Conservation (phyloP, 2,329 filamentous ascomycete genomes). For the Xylaria sp. region DNA sequence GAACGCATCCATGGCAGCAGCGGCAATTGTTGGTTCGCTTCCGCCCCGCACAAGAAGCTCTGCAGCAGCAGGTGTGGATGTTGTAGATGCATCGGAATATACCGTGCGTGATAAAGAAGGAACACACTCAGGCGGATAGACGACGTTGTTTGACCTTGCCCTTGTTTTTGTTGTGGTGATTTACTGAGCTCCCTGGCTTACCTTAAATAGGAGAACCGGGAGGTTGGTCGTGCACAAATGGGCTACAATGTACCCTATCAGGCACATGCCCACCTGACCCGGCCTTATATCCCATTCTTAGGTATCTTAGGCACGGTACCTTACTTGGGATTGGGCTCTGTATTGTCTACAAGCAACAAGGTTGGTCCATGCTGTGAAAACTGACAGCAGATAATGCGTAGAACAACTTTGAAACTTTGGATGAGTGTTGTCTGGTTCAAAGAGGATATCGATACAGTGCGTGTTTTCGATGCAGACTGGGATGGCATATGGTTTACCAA, state of each 20-base stretch:
- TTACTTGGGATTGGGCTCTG: no score
- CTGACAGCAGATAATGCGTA: no score
- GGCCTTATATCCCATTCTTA: not conserved
- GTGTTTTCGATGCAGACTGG: not conserved
- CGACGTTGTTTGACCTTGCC: no score
- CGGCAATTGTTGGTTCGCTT: constrained; percentile 37
- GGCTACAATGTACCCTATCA: not conserved
- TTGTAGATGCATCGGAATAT: constrained; percentile 39
- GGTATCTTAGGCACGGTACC: no score
- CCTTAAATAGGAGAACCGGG: not conserved
- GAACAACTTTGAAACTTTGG: no score
- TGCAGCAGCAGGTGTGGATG: constrained; percentile 22
- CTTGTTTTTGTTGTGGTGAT: no score
- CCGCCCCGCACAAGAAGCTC: constrained; percentile 32
- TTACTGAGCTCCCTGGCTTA: not conserved
- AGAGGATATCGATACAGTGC: no score
- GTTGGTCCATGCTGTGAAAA: no score
- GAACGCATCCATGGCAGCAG: constrained; percentile 74
- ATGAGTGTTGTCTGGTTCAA: no score
- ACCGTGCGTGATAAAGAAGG: not conserved
- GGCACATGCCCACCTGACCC: not conserved
- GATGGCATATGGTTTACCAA: not conserved
- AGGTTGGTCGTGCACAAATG: not conserved
- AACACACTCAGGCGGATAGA: no score
- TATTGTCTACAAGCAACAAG: no score